Evolutionary conservation across 2,329 filamentous ascomycete genomes (phyloP).

Genomic region (Sphaceloma murrayae): DNA sequence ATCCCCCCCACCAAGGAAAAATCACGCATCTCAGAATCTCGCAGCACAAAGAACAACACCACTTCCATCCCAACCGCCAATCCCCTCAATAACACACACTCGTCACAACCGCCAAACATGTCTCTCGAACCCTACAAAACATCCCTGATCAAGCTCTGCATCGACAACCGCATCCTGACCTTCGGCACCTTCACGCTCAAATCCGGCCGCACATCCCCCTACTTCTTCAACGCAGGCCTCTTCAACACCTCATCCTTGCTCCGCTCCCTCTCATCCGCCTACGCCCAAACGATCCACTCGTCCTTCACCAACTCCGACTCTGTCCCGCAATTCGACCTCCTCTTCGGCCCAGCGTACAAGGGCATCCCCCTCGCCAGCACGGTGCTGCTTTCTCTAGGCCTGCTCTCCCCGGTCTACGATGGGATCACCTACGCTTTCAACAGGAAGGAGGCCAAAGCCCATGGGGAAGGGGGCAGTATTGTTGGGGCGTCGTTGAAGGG

Average conservation of each 20-base stretch:
- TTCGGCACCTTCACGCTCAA: slow-evolving; percentile 86
- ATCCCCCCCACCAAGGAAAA: neutral
- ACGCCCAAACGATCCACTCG: slow-evolving; percentile 52
- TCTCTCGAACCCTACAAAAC: slow-evolving; percentile 52
- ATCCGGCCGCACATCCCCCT: slow-evolving; percentile 80
- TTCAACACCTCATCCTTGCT: slow-evolving; percentile 77
- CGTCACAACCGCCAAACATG: slow-evolving; percentile 9
- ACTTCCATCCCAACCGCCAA: neutral
- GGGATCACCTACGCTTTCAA: slow-evolving; percentile 80
- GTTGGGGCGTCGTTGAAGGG: slow-evolving; percentile 79
- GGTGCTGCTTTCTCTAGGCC: slow-evolving; percentile 63
- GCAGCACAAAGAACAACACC: neutral
- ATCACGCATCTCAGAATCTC: too few species aligned
- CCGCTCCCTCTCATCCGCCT: slow-evolving; percentile 68
- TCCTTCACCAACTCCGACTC: slow-evolving; percentile 42
- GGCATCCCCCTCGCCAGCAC: slow-evolving; percentile 83
- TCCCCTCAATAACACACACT: neutral
- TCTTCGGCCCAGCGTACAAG: slow-evolving; percentile 95
- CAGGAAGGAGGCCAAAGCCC: slow-evolving; percentile 91
- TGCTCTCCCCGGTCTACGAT: slow-evolving; percentile 57
- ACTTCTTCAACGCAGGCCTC: slow-evolving; percentile 95
- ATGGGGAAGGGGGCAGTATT: slow-evolving; percentile 89
- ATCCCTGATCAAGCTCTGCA: slow-evolving; percentile 60
- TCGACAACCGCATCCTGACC: slow-evolving; percentile 60
- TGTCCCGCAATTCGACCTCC: slow-evolving; percentile 56